Evolutionary conservation across 2,329 filamentous ascomycete genomes (phyloP), one percentile per base, ranked within the genome.

Genomic region (Fusarium stilboides): DNA sequence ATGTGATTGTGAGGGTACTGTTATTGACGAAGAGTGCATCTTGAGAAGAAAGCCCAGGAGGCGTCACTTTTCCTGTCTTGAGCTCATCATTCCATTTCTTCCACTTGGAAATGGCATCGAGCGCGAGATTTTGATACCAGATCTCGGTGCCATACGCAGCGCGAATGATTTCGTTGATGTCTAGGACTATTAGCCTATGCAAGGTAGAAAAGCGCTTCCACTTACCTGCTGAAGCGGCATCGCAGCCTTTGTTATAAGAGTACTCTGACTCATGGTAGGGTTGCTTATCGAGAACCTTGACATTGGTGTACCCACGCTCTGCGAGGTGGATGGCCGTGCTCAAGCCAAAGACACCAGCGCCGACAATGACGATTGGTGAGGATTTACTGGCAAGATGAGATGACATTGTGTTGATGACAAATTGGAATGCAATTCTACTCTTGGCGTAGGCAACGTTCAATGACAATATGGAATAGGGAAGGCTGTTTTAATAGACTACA

Each of bases 81-180:
- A 50, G 8, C 8, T 50, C 46, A 1, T 39, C 17, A 8, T 50
- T 39, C 46, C 46, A 50, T 13, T 50, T 19, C 22, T 50, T 50
- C 46, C 46, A 50, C 17, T 39, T 50, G 4, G 46, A 15, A 20
- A 37, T 50, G 5, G 46, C 46, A 17, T 50, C 34, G 8, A 50
- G 33, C 5, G 46, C 46, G 4, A 50, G 46, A 15, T 50, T 39
- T 13, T 50, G 46, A 24, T 50, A 50, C 46, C 34, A 50, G 7
- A 50, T 26, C 5, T 50, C 46, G 24, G 36, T 39, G 2, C 46
- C 34, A 15, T 50, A 50, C 5, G 46, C 46, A 1, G 46, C 20
- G 8, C 46, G 46, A 14, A 39, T 50, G n/a, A 50, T 50, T 8
- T 50, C 39, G 34, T 50, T 50, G 46, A 50, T 50, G 5, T 50